Evolutionary conservation across 352 stramenopile genomes (phyloP).

Genomic region (Phytophthora pseudosyringae): DNA sequence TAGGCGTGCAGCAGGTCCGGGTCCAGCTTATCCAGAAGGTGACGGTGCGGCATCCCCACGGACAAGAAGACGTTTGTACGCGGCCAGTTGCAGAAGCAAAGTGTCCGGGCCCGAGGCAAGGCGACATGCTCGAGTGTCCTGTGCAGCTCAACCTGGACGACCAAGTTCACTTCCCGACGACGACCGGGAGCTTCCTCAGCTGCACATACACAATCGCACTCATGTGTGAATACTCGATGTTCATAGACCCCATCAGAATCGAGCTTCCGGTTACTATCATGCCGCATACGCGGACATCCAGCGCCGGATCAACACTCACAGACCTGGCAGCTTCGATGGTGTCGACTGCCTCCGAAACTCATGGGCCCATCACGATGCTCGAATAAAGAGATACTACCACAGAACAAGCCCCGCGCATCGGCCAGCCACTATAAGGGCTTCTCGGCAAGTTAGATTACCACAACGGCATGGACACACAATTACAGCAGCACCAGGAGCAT

Average conservation of each 20-base stretch:
- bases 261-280: slow-evolving; percentile 50
- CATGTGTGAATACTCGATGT: slow-evolving; percentile 57
- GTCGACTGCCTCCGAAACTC: slow-evolving; percentile 23
- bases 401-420: slow-evolving; percentile 6
- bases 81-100: slow-evolving; percentile 61
- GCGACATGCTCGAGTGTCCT: slow-evolving; percentile 64
- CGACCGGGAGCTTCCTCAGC: slow-evolving; percentile 55
- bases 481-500: slow-evolving; percentile 9
- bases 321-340: slow-evolving; percentile 32
- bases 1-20: slow-evolving; percentile 54
- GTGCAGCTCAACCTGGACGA: slow-evolving; percentile 62
- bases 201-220: slow-evolving; percentile 70
- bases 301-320: slow-evolving; percentile 26
- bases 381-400: slow-evolving; percentile 13
- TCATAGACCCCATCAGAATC: slow-evolving; percentile 35
- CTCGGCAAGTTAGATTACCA: slow-evolving; percentile 25
- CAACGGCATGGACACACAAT: slow-evolving; percentile 3
- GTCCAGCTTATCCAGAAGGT: slow-evolving; percentile 71
- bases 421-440: slow-evolving; percentile 24
- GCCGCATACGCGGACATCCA: slow-evolving; percentile 24
- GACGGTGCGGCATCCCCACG: slow-evolving; percentile 47
- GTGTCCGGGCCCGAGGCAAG: slow-evolving; percentile 50
- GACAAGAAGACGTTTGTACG: slow-evolving; percentile 45
- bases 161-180: slow-evolving; percentile 66
- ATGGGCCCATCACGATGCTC: slow-evolving; percentile 26